phyloP scores from a whole-genome alignment of 306 rosid species.

The Benincasa hispida region DNA sequence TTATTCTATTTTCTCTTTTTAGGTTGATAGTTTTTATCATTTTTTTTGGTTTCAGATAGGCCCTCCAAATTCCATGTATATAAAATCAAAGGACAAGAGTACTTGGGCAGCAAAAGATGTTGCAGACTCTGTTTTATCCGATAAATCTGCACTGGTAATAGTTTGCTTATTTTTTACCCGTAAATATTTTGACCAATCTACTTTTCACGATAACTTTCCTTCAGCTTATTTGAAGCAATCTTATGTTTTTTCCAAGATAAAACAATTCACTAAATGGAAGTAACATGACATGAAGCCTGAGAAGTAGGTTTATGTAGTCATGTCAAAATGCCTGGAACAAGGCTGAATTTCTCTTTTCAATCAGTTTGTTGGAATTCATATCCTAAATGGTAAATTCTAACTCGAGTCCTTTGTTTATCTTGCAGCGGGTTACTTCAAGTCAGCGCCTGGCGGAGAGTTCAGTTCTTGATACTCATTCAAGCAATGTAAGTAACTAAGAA shows the following conservation, averaged over 20 bases:
- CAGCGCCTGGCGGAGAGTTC: slow-evolving; percentile 93
- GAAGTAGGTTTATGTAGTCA: background rate
- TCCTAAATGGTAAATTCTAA: background rate
- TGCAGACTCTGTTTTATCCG: slow-evolving; percentile 92
- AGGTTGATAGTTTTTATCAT: slow-evolving; percentile 21
- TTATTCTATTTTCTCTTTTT: slow-evolving; percentile 8
- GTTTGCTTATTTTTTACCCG: background rate
- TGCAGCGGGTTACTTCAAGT: slow-evolving; percentile 90
- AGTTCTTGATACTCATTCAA: slow-evolving; percentile 72
- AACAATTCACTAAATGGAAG: background rate
- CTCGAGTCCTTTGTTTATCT: background rate
- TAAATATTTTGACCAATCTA: background rate
- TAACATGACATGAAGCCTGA: background rate
- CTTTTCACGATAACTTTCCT: background rate
- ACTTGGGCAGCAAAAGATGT: slow-evolving; percentile 83
- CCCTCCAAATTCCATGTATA: slow-evolving; percentile 59
- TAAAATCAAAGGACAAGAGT: slow-evolving; percentile 72
- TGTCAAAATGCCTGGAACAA: background rate
- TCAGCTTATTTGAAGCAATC: background rate
- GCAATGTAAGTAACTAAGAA: slow-evolving; percentile 37
- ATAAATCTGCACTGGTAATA: slow-evolving; percentile 82
- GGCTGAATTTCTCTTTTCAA: background rate
- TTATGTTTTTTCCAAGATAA: background rate
- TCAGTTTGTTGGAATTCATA: background rate
- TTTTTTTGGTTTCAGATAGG: slow-evolving; percentile 64